Evolutionary conservation across 2,329 filamentous ascomycete genomes (phyloP).

Genomic region (Hypocreales sp.): DNA sequence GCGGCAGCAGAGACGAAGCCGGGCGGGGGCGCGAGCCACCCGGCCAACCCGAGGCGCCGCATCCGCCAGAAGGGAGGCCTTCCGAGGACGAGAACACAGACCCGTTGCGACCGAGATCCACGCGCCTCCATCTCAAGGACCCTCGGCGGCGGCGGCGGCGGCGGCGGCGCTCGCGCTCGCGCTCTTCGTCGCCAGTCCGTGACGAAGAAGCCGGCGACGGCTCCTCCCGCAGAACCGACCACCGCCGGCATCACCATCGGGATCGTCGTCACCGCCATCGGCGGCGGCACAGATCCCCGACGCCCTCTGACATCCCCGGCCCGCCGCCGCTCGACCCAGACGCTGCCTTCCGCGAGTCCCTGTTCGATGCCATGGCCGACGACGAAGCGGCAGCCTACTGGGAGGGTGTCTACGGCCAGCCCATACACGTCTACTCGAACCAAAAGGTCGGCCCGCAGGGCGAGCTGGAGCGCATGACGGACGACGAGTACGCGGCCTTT

Average conservation of each 20-base stretch:
- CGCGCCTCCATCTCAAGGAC: constrained; percentile 19
- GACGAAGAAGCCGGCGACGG: constrained; percentile 9
- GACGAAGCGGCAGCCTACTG: constrained; percentile 93
- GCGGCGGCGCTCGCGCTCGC: constrained; percentile 2
- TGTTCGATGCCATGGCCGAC: constrained; percentile 94
- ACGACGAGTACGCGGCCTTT: constrained; percentile 80
- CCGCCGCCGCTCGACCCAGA: constrained; percentile 45
- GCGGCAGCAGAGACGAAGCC: not conserved
- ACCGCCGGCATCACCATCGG: constrained; percentile 14
- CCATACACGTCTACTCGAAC: constrained; percentile 64
- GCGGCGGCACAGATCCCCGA: constrained; percentile 24
- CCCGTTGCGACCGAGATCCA: constrained; percentile 12
- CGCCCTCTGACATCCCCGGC: constrained; percentile 28
- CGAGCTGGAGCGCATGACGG: constrained; percentile 69
- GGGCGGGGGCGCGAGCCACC: not conserved
- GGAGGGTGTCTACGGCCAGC: constrained; percentile 93
- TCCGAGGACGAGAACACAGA: constrained; percentile 7
- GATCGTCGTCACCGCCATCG: constrained; percentile 14
- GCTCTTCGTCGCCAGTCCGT: constrained; percentile 7
- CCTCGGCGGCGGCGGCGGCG: constrained; percentile 12
- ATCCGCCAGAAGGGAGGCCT: not conserved
- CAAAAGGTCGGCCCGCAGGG: constrained; percentile 27
- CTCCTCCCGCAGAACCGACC: constrained; percentile 7
- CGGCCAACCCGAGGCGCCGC: not conserved
- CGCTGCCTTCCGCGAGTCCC: constrained; percentile 74